phyloP scores from a whole-genome alignment of 2,329 filamentous ascomycete genomes.

The Calycina herbarum region DNA sequence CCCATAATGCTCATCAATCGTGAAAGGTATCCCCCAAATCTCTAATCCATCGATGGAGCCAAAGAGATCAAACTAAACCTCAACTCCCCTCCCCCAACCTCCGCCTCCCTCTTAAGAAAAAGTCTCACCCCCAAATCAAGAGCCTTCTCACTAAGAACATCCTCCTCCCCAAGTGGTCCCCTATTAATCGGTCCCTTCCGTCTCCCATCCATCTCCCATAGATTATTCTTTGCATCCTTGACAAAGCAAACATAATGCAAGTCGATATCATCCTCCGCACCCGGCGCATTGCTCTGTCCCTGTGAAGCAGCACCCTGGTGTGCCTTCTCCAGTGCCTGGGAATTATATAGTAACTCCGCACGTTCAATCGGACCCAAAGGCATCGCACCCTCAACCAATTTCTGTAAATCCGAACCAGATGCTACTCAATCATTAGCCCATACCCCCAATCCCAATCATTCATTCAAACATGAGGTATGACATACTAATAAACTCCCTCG shows the following conservation, averaged over 20 bases:
- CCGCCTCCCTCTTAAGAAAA: conserved; percentile 37
- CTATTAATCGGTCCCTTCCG: conserved; percentile 66
- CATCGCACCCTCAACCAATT: conserved; percentile 67
- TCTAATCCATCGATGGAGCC: conserved; percentile 20
- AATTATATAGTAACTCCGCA: conserved; percentile 74
- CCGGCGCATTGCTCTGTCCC: conserved; percentile 76
- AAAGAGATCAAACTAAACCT: conserved; percentile 37
- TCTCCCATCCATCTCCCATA: conserved; percentile 71
- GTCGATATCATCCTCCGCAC: conserved; percentile 75
- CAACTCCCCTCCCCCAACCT: conserved; percentile 29
- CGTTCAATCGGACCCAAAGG: conserved; percentile 66
- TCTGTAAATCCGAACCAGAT: conserved; percentile 48
- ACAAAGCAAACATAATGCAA: conserved; percentile 96
- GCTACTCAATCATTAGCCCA: conserved; percentile 29
- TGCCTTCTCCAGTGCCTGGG: conserved; percentile 71
- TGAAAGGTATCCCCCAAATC: not conserved
- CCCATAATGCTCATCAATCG: conserved; percentile 1
- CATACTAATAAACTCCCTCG: conserved; percentile 71
- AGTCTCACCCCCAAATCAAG: conserved; percentile 60
- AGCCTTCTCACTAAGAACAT: conserved; percentile 74
- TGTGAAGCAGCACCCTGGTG: conserved; percentile 74
- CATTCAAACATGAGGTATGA: conserved; percentile 64
- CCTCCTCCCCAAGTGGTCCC: conserved; percentile 58
- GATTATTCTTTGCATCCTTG: conserved; percentile 63
- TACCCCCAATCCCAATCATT: not conserved